Base-by-base conservation (phyloP, 2,329 filamentous ascomycete genomes). In the Paraphoma sp. region DNA sequence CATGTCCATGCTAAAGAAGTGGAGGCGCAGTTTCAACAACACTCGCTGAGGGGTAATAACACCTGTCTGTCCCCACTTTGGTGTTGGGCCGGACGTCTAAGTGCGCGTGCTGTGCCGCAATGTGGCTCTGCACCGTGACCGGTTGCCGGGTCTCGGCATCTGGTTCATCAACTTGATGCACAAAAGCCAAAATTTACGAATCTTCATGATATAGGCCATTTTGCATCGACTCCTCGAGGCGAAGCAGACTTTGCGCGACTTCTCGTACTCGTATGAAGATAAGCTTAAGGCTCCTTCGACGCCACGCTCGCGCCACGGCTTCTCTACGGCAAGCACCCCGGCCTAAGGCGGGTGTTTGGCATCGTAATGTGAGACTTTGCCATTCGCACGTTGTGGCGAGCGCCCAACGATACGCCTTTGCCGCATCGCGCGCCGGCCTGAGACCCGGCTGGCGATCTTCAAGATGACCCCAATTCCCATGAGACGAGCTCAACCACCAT, bases 281-380 rank as follows among this genome's bases (percentile, higher is more conserved):
- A 10, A 36, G 33, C 33, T 36, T 36, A 10, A 36, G 33, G 33
- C 33, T 36, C 33, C 33, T 36, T 36, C 48, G 12, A 16, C 18
- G 48, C 38, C 48, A 31, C 36, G 16, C n/a, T 30, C 12, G 33
- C 17, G 11, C 23, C 40, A 17, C 8, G n/a, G 28, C 28, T n/a
- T n/a, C 10, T 18, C 28, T 11, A 30, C 38, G 31, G 48, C 40
- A 11, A 45, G 17, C 30, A 16, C 48, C 41, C 48, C 31, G 36
- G 41, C 30, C 17, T 44, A 17, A 51, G 48, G 42, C 48, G 28
- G 30, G n/a, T 51, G 48, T 51, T 17, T 28, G 45, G 42, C 45
- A 46, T 41, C 31, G 43, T 43, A 43, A 51, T 12, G 10, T 28
- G 12, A 11, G 10, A n/a, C 16, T 42, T 8, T 11, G 17, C 11